These are phyloP conservation scores for Citrus reticulata DNA, from an alignment of 345 rosid species.

Conservation along the genomic window DNA sequence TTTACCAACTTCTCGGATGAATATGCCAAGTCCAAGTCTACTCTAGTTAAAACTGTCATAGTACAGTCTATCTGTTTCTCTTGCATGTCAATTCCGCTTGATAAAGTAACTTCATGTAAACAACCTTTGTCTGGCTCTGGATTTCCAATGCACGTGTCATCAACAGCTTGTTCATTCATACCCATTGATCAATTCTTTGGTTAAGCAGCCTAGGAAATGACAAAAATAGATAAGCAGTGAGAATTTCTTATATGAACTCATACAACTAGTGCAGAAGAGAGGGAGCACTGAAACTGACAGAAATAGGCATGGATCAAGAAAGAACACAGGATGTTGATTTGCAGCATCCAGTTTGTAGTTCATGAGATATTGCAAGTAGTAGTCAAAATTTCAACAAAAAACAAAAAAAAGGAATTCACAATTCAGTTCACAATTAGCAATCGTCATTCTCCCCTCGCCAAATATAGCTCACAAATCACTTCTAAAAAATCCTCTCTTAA, in stretches of 20 bases:
- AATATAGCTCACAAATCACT: background rate
- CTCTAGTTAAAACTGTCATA: slow-evolving; percentile 36
- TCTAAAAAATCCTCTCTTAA: background rate
- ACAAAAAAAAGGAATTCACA: background rate
- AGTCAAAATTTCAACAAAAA: background rate
- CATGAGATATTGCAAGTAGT: background rate
- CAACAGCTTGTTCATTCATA: slow-evolving; percentile 16
- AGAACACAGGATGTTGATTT: background rate
- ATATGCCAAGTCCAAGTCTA: slow-evolving; percentile 50
- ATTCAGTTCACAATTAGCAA: background rate
- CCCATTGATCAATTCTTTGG: slow-evolving; percentile 17
- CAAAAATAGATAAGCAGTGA: background rate
- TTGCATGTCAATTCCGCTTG: slow-evolving; percentile 28
- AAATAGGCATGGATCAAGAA: background rate
- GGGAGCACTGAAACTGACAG: background rate
- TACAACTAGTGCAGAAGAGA: background rate
- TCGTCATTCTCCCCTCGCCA: background rate
- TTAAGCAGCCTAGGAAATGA: slow-evolving; percentile 10
- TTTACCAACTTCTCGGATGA: slow-evolving; percentile 63
- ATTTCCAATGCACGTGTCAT: background rate
- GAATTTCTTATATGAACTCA: background rate
- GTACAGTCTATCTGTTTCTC: slow-evolving; percentile 39
- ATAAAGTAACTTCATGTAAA: slow-evolving; percentile 20
- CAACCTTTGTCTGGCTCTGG: slow-evolving; percentile 7
- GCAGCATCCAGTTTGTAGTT: background rate